A percentile compares a stretch with the other conserved stretches of the same genome.
Conservation (phyloP, 352 stramenopile species). For the Pythium phragmiticola region DNA sequence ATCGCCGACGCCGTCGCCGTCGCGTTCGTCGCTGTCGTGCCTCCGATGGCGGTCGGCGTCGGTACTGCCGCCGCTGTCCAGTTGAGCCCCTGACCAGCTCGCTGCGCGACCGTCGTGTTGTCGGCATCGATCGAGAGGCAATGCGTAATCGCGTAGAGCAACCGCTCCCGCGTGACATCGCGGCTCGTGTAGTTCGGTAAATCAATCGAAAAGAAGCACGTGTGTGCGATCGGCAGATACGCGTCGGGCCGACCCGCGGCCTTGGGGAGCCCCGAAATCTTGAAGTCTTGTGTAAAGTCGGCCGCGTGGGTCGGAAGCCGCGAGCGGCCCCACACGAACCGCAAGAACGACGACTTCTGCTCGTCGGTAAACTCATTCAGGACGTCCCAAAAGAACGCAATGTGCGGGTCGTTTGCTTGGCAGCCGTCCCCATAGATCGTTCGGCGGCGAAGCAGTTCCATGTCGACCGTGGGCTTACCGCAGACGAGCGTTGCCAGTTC, state of each 20-base stretch:
- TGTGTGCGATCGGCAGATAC: conserved; percentile 86
- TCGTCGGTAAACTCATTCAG: conserved; percentile 84
- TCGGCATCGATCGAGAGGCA: conserved; percentile 88
- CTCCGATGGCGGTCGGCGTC: conserved; percentile 30
- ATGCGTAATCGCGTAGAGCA: conserved; percentile 88
- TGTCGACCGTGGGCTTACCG: conserved; percentile 86
- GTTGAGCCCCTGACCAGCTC: conserved; percentile 82
- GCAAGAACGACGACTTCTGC: conserved; percentile 89
- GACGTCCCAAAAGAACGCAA: conserved; percentile 91
- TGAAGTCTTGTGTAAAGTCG: conserved; percentile 90
- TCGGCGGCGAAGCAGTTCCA: conserved; percentile 77
- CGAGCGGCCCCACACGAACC: conserved; percentile 87
- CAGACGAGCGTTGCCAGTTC: conserved; percentile 90
- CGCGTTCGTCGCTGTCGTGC: conserved; percentile 26
- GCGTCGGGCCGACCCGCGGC: conserved; percentile 67
- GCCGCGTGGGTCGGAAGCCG: conserved; percentile 86
- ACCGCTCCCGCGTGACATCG: conserved; percentile 79
- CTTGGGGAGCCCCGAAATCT: conserved; percentile 85
- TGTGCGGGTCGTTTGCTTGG: conserved; percentile 79
- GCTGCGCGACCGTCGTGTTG: conserved; percentile 88
- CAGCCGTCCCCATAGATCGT: conserved; percentile 92
- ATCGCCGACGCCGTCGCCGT: conserved; percentile 26
- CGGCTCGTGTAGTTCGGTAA: conserved; percentile 70
- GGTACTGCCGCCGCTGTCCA: conserved; percentile 53
- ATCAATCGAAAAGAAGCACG: conserved; percentile 90